These are phyloP conservation scores for Globisporangium nodosum DNA, from an alignment of 352 stramenopile species.

Conservation along the genomic window DNA sequence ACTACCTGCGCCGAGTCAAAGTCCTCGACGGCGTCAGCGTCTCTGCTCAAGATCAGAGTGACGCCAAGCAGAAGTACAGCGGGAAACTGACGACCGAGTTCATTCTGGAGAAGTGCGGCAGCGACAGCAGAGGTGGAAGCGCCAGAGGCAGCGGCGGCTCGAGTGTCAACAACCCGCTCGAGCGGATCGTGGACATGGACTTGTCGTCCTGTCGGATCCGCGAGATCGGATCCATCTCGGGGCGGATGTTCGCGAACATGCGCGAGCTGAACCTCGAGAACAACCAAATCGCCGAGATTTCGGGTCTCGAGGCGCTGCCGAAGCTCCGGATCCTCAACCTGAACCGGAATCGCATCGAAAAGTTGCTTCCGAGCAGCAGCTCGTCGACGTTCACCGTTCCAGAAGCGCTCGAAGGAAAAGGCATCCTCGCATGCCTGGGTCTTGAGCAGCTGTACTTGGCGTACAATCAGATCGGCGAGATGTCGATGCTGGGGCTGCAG, in stretches of 20 bases:
- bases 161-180: conserved; percentile 20
- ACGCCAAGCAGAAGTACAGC: conserved; percentile 85
- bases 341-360: conserved; percentile 73
- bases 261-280: conserved; percentile 78
- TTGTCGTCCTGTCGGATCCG: conserved; percentile 72
- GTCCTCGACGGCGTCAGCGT: conserved; percentile 78
- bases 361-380: conserved; percentile 23
- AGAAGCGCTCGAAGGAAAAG: conserved; percentile 34
- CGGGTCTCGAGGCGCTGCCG: conserved; percentile 48
- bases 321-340: conserved; percentile 66
- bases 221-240: conserved; percentile 50
- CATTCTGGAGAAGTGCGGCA: conserved; percentile 71
- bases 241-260: conserved; percentile 57
- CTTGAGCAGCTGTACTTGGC: conserved; percentile 69
- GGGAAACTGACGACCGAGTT: conserved; percentile 84
- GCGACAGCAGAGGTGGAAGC: conserved; percentile 4
- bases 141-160: conserved; percentile 1
- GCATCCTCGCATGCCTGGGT: conserved; percentile 51
- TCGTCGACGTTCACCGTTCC: conserved; percentile 19
- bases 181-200: conserved; percentile 69
- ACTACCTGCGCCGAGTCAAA: conserved; percentile 76
- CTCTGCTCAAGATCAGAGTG: conserved; percentile 63
- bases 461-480: conserved; percentile 81
- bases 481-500: conserved; percentile 60
- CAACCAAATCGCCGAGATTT: conserved; percentile 80